Evolutionary conservation across 768 basidiomycete species (phyloP).

Genomic region (Lactifluus subvellereus): DNA sequence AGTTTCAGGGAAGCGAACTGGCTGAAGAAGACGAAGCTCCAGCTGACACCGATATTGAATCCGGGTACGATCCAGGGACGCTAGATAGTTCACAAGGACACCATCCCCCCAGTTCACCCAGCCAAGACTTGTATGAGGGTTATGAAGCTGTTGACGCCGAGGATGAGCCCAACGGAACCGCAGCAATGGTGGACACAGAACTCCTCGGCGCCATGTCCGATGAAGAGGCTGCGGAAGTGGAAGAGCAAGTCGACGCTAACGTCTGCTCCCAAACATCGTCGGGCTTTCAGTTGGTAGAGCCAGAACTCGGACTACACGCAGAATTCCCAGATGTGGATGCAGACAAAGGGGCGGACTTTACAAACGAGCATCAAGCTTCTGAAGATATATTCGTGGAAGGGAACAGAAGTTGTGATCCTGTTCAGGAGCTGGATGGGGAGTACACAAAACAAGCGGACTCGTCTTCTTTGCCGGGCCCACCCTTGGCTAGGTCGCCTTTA

Average conservation of each 20-base stretch:
- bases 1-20: not conserved
- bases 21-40: not conserved
- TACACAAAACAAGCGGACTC: not conserved
- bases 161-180: too few relatives aligned
- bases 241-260: not conserved
- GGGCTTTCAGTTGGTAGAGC: not conserved
- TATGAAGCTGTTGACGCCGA: not conserved
- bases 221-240: constrained; percentile 1
- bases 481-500: not conserved
- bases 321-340: not conserved
- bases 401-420: not conserved
- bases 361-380: not conserved
- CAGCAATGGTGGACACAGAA: not conserved
- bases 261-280: not conserved
- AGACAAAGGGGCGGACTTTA: not conserved
- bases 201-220: not conserved
- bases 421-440: not conserved
- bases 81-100: not conserved
- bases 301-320: not conserved
- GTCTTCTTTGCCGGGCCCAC: not conserved
- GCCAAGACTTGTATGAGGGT: not conserved
- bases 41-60: not conserved
- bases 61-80: not conserved
- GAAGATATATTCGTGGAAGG: not conserved
- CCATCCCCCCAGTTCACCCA: not conserved